A percentile compares a stretch with the other conserved stretches of the same genome.
Conservation (phyloP, 73 alveolate species). For the Blepharisma japonicum region DNA sequence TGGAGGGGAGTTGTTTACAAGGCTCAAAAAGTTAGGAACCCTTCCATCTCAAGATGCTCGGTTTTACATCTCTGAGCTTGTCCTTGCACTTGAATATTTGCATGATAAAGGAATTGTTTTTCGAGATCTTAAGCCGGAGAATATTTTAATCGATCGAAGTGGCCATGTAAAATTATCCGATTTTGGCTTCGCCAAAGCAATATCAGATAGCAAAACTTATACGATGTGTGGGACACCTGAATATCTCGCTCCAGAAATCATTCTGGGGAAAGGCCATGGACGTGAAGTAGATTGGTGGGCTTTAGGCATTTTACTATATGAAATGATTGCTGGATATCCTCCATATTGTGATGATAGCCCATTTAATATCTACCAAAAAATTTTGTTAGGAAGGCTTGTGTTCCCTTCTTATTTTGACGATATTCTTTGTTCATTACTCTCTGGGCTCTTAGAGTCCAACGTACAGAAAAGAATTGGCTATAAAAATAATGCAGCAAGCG, state of each 20-base stretch:
- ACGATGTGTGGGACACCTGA: constrained; percentile 91
- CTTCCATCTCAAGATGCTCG: constrained; percentile 54
- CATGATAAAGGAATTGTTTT: constrained; percentile 62
- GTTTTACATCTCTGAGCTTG: constrained; percentile 63
- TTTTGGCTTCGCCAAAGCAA: constrained; percentile 77
- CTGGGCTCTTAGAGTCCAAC: constrained; percentile 45
- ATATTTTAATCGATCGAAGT: constrained; percentile 64
- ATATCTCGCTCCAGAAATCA: constrained; percentile 86
- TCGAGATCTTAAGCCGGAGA: constrained; percentile 88
- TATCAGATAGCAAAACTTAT: constrained; percentile 48
- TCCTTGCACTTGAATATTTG: constrained; percentile 54
- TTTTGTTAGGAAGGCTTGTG: constrained; percentile 71
- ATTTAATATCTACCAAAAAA: constrained; percentile 70
- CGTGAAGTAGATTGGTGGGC: constrained; percentile 91
- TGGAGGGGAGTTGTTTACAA: constrained; percentile 66
- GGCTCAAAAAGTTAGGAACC: constrained; percentile 54
- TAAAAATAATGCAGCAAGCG: constrained; percentile 53
- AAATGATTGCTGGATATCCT: constrained; percentile 83
- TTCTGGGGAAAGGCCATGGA: constrained; percentile 74
- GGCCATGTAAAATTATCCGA: constrained; percentile 81
- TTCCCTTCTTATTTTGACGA: constrained; percentile 74
- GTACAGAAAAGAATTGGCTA: constrained; percentile 40
- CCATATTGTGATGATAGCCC: constrained; percentile 86
- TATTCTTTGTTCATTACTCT: constrained; percentile 59
- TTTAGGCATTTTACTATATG: constrained; percentile 79